Evolutionary conservation across 164 flowering plant species (phyloP).

Genomic region (Vitis rotundifolia): DNA sequence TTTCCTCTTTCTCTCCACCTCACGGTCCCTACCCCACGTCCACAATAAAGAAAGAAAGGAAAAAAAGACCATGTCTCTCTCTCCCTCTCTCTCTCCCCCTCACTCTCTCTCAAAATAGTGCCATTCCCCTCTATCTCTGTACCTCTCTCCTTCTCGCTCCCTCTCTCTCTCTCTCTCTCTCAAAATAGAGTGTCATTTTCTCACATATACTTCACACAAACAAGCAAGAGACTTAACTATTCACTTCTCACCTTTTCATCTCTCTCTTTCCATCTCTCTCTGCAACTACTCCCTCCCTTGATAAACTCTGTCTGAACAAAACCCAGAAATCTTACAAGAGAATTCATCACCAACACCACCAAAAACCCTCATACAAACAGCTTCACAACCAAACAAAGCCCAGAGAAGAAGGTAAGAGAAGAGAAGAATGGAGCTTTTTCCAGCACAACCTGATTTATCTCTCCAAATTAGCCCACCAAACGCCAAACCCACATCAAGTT

Average conservation of each 20-base stretch:
- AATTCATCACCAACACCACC: not conserved
- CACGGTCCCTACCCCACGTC: too few species aligned
- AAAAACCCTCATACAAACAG: too few species aligned
- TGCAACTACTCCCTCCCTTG: conserved; percentile 45
- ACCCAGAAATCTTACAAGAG: conserved; percentile 13
- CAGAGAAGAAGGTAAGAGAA: not conserved
- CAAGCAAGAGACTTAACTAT: conserved; percentile 47
- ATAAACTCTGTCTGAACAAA: conserved; percentile 11
- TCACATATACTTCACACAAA: conserved; percentile 89
- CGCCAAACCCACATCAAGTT: conserved; percentile 48
- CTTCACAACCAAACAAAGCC: not conserved
- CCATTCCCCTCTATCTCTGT: too few species aligned
- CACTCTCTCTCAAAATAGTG: too few species aligned
- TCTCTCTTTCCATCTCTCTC: conserved; percentile 30
- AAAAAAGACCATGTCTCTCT: too few species aligned
- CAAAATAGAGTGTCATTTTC: conserved; percentile 80
- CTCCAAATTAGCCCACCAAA: conserved; percentile 92
- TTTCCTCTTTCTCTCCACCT: too few species aligned
- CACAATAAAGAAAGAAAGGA: too few species aligned
- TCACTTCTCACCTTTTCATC: conserved; percentile 72
- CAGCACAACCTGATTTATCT: conserved; percentile 93
- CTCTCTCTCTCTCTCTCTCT: conserved; percentile 15
- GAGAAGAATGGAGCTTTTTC: conserved; percentile 75
- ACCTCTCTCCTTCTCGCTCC: conserved; percentile 21
- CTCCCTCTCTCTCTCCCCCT: too few species aligned